These are phyloP conservation scores for Coprinopsis marcescibilis DNA, from an alignment of 768 basidiomycete species.

Conservation along the genomic window DNA sequence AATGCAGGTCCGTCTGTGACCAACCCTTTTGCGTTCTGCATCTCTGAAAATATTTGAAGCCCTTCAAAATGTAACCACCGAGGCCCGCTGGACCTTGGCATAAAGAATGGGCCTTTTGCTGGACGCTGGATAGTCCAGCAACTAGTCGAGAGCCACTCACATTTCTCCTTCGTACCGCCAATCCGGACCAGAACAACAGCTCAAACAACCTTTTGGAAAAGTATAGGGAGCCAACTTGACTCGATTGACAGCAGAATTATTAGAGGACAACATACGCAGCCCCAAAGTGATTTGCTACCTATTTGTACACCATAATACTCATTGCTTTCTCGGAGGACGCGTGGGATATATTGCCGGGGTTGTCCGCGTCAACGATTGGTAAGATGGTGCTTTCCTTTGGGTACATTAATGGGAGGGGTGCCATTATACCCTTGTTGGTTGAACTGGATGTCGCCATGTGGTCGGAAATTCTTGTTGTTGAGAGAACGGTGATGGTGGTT, in stretches of 20 bases:
- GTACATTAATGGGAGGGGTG: no score
- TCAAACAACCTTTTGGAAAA: not conserved
- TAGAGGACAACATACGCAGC: no score
- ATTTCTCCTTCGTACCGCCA: not conserved
- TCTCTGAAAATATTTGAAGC: not conserved
- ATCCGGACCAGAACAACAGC: not conserved
- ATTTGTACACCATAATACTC: no score
- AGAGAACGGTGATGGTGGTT: not conserved
- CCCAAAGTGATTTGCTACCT: no score
- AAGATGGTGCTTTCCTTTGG: conserved; percentile 1
- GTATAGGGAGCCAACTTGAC: not conserved
- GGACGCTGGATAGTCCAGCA: not conserved
- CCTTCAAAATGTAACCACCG: not conserved
- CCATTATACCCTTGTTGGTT: no score
- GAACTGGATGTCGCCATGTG: no score
- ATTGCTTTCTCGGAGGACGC: no score
- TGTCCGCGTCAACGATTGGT: not conserved
- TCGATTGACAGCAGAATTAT: not conserved
- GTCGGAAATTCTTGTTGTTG: conserved; percentile 1
- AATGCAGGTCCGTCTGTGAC: conserved; percentile 23
- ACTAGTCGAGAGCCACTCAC: not conserved
- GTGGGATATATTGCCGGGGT: no score
- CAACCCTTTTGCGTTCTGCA: not conserved
- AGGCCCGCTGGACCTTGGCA: not conserved
- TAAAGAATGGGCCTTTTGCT: not conserved